phyloP scores from a whole-genome alignment of 2,329 filamentous ascomycete species.

The Calycina marina region DNA sequence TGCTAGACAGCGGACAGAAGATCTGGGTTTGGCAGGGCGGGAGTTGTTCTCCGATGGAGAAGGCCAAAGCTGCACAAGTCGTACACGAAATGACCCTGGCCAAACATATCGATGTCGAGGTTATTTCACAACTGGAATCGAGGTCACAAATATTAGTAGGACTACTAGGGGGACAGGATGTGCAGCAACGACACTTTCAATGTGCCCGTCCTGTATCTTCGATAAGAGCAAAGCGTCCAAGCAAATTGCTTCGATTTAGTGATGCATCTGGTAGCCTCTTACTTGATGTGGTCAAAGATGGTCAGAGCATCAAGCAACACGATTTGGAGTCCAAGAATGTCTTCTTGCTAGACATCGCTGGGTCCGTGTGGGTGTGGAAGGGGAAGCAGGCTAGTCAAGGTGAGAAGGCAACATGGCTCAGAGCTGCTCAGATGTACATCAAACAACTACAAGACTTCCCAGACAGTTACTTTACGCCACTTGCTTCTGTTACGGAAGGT shows the following conservation, averaged over 20 bases:
- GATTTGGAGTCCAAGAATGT: constrained; percentile 46
- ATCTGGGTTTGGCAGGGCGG: constrained; percentile 59
- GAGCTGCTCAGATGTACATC: constrained; percentile 39
- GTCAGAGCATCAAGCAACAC: constrained; percentile 26
- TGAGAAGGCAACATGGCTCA: constrained; percentile 47
- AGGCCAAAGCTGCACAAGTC: constrained; percentile 51
- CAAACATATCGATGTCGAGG: constrained; percentile 50
- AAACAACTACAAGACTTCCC: constrained; percentile 22
- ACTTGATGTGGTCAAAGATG: constrained; percentile 45
- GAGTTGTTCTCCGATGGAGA: constrained; percentile 53
- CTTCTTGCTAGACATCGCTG: constrained; percentile 47
- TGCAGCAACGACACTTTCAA: constrained; percentile 28
- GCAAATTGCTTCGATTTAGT: constrained; percentile 45
- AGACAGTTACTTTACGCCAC: constrained; percentile 24
- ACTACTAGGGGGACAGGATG: constrained; percentile 35
- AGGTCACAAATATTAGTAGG: constrained; percentile 39
- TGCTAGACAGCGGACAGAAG: constrained; percentile 46
- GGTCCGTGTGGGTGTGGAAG: constrained; percentile 51
- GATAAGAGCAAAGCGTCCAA: constrained; percentile 7
- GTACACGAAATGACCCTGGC: constrained; percentile 49
- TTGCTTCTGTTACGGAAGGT: constrained; percentile 43
- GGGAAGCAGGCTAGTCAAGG: constrained; percentile 39
- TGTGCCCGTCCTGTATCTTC: constrained; percentile 28
- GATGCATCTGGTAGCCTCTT: constrained; percentile 42
- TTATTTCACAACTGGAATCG: constrained; percentile 45